phyloP scores from a whole-genome alignment of 2,329 filamentous ascomycete species.

The Arachnomyces sp. region DNA sequence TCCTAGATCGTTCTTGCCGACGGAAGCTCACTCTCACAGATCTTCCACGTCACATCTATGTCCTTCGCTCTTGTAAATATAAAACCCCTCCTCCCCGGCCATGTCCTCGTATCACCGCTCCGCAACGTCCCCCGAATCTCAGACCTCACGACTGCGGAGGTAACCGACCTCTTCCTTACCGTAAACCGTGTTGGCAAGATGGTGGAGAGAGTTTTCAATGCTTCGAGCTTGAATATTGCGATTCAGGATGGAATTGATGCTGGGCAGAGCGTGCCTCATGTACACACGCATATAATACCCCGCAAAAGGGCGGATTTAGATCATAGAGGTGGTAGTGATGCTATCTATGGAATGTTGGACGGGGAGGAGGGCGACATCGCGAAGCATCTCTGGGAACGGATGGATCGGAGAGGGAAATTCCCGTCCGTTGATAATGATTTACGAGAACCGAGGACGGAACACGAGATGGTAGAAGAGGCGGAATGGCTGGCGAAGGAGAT shows the following conservation, averaged over 20 bases:
- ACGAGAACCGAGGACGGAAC: conserved; percentile 57
- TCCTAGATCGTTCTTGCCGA: neutral
- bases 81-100: conserved; percentile 85
- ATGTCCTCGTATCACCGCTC: conserved; percentile 80
- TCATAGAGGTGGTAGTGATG: conserved; percentile 54
- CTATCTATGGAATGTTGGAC: conserved; percentile 75
- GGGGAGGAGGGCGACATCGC: conserved; percentile 77
- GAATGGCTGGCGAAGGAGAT: conserved; percentile 53
- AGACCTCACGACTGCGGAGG: conserved; percentile 63
- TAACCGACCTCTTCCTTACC: conserved; percentile 77
- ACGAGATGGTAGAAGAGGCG: conserved; percentile 76
- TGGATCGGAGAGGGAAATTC: conserved; percentile 51
- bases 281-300: conserved; percentile 89
- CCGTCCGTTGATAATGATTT: conserved; percentile 63
- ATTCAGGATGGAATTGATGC: conserved; percentile 88
- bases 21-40: conserved; percentile 42
- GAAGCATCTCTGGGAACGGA: conserved; percentile 55
- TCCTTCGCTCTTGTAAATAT: conserved; percentile 90
- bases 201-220: conserved; percentile 54
- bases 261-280: conserved; percentile 87
- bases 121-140: conserved; percentile 61
- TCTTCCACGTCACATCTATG: conserved; percentile 73
- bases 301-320: conserved; percentile 53
- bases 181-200: conserved; percentile 76
- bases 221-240: conserved; percentile 79